Evolutionary conservation across 2,329 filamentous ascomycete species (phyloP), one percentile per base, ranked within the genome.

Genomic region (Coleophoma cylindrospora): DNA sequence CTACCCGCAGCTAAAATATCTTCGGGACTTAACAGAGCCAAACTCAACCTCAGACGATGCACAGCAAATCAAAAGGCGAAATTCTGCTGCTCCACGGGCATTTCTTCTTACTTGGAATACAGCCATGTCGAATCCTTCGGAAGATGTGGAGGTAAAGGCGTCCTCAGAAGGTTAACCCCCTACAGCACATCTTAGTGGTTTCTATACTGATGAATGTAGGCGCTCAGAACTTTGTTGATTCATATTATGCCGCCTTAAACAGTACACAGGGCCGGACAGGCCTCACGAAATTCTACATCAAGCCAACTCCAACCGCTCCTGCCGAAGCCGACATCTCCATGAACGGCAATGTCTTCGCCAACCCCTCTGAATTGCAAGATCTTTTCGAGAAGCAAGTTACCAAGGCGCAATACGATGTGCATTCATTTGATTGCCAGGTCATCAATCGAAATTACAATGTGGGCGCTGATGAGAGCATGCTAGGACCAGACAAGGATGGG

Each of bases 171-270:
- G 69, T 68, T 65, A 55, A 47, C 44, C 36, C 12, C 14, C 37
- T 41, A 5, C 10, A 34, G 34, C 17, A 8, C n/a, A 34, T 14
- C 13, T 27, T 11, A 2, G 40, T 10, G 12, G 10, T 27, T 17
- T n/a, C 7, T 33, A 54, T 48, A 49, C 50, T 55, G 43, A 56
- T 44, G 34, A 14, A 45, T 21, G 19, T 27, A 58, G 88, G 89
- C 84, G 86, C 89, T 48, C 80, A 86, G 58, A 73, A 70, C 48
- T 92, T 95, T 61, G 76, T 86, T 57, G 81, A 85, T 54, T 74
- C 79, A 54, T 95, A 87, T 73, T 95, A 95, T 71, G 74, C 77
- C 27, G 78, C 86, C n/a, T 73, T 95, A 47, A 83, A 86, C 67
- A 77, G 75, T 51, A 68, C 74, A 40, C 75, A 78, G 55, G 68